Percentiles rank a stretch among this genome's conserved stretches.
phyloP scores from a whole-genome alignment of 805 yeast genomes.

The Aciculoconidium aculeatum region DNA sequence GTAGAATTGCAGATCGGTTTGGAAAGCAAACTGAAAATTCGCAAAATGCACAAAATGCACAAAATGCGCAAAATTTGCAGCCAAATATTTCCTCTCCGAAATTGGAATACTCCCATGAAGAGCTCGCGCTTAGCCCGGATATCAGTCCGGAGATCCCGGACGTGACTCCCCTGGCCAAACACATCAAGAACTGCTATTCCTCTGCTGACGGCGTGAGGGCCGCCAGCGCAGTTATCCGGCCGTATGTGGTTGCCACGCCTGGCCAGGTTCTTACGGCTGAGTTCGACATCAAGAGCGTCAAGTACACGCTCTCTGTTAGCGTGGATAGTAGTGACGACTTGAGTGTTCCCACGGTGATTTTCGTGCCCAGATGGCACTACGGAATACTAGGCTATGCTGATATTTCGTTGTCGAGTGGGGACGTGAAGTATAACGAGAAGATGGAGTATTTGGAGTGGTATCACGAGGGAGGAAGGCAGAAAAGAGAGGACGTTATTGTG shows the following conservation, averaged over 20 bases:
- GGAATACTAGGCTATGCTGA: conserved; percentile 41
- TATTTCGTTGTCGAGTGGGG: conserved; percentile 52
- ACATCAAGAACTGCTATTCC: conserved; percentile 30
- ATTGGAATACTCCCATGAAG: no score
- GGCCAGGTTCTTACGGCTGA: conserved; percentile 54
- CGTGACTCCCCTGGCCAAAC: conserved; percentile 15
- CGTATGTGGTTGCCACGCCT: conserved; percentile 58
- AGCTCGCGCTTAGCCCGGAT: no score
- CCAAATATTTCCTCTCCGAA: no score
- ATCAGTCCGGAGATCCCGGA: no score
- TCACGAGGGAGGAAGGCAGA: conserved; percentile 36
- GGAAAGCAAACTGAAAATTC: no score
- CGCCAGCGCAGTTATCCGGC: conserved; percentile 67
- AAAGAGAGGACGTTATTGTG: no score
- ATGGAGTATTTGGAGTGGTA: conserved; percentile 66
- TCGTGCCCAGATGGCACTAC: conserved; percentile 69
- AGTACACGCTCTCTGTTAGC: conserved; percentile 44
- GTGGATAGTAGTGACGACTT: conserved; percentile 10
- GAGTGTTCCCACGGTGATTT: conserved; percentile 50
- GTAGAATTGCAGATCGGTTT: no score
- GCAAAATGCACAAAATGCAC: no score
- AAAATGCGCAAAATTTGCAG: no score
- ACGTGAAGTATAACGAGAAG: conserved; percentile 44
- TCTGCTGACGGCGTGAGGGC: conserved; percentile 68
- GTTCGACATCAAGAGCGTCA: conserved; percentile 49